Conservation (phyloP, 495 filamentous ascomycete genomes). For the Hypoxylon fuscum region DNA sequence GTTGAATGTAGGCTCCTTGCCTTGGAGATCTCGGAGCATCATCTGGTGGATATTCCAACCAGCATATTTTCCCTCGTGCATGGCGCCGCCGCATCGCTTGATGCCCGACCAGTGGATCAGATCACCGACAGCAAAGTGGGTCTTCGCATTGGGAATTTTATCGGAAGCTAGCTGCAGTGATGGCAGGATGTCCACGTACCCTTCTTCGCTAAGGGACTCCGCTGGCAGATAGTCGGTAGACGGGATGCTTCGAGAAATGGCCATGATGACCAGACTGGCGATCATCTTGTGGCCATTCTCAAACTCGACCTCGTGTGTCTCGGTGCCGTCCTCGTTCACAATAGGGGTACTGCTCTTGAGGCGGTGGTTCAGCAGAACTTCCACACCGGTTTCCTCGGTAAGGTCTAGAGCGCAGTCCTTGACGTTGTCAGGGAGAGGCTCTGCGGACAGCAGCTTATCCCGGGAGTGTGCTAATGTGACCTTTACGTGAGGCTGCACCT, state of each 20-base stretch:
- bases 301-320: slow-evolving; percentile 58
- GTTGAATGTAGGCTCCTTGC: slow-evolving; percentile 52
- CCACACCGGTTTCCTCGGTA: slow-evolving; percentile 63
- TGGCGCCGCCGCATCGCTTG: slow-evolving; percentile 74
- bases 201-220: slow-evolving; percentile 59
- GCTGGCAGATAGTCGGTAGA: slow-evolving; percentile 64
- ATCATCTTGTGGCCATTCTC: slow-evolving; percentile 61
- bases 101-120: slow-evolving; percentile 71
- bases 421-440: slow-evolving; percentile 72
- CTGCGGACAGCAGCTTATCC: slow-evolving; percentile 67
- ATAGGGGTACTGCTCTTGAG: slow-evolving; percentile 50
- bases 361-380: slow-evolving; percentile 62
- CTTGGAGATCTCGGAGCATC: slow-evolving; percentile 54
- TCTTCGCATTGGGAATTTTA: slow-evolving; percentile 56
- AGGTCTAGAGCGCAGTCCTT: slow-evolving; percentile 62
- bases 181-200: slow-evolving; percentile 64
- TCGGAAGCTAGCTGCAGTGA: slow-evolving; percentile 56
- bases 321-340: slow-evolving; percentile 36
- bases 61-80: slow-evolving; percentile 70
- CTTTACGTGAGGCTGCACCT: slow-evolving; percentile 62
- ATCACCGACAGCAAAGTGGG: slow-evolving; percentile 68
- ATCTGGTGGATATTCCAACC: slow-evolving; percentile 68
- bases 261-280: slow-evolving; percentile 66
- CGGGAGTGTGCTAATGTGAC: slow-evolving; percentile 76
- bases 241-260: slow-evolving; percentile 64